phyloP scores from a whole-genome alignment of 176 grass and related monocot genomes.

The Musa acuminata region DNA sequence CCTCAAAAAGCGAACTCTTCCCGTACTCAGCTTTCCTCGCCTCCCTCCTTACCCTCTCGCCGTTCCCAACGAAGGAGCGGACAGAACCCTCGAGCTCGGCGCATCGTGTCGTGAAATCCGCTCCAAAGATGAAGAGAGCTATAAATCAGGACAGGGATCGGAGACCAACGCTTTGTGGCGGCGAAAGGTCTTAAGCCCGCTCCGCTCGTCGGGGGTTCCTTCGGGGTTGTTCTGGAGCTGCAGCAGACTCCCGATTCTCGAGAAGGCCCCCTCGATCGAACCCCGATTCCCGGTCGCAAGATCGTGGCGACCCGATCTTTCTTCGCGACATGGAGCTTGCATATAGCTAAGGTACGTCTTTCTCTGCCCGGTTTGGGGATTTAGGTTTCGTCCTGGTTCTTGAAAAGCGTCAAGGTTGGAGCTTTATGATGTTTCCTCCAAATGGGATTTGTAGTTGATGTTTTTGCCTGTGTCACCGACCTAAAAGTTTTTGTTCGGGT shows the following conservation, averaged over 20 bases:
- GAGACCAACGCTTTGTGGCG: neutral
- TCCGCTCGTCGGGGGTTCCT: neutral
- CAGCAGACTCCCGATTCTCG: neutral
- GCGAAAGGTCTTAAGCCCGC: constrained; percentile 9
- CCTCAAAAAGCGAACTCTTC: neutral
- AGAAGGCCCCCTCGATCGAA: neutral
- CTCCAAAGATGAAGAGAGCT: neutral
- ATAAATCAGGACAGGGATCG: neutral
- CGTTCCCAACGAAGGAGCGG: neutral
- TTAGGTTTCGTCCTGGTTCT: neutral
- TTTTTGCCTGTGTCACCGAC: neutral
- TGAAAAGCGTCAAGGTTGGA: neutral
- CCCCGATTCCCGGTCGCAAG: neutral
- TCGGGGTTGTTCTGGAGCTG: neutral
- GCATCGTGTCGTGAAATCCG: constrained; percentile 24
- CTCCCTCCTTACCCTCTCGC: neutral
- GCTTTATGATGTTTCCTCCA: neutral
- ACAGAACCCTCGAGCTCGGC: constrained; percentile 20
- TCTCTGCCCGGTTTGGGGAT: neutral
- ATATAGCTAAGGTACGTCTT: neutral
- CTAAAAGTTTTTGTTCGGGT: neutral
- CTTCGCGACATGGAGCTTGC: neutral
- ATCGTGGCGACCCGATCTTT: neutral
- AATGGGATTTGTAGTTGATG: neutral
- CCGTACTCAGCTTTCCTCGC: neutral